Conservation (phyloP, 179 eudicot species). For the Heliamphora pulchella region DNA sequence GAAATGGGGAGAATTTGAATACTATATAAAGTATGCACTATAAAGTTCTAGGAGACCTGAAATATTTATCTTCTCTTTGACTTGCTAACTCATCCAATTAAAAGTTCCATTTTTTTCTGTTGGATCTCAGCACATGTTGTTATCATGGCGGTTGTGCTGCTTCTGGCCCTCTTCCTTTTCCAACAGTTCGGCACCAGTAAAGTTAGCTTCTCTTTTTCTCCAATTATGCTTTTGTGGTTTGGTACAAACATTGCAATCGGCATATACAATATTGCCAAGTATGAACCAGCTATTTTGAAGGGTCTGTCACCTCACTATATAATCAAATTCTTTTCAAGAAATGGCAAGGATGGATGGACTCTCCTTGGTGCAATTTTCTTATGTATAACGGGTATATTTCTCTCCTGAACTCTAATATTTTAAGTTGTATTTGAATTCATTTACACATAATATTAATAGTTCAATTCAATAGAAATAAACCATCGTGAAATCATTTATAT, state of each 20-base stretch:
- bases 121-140: slow-evolving; percentile 22
- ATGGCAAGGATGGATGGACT: slow-evolving; percentile 32
- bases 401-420: too few relatives aligned
- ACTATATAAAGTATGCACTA: too few relatives aligned
- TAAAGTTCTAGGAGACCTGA: too few relatives aligned
- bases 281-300: slow-evolving; percentile 32
- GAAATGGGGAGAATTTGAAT: too few relatives aligned
- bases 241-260: slow-evolving; percentile 32
- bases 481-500: too few relatives aligned
- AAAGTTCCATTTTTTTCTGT: too few relatives aligned
- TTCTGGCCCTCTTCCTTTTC: slow-evolving; percentile 24
- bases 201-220: slow-evolving; percentile 37
- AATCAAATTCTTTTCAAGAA: slow-evolving; percentile 27
- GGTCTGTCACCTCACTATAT: slow-evolving; percentile 37
- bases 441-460: too few relatives aligned
- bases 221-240: slow-evolving; percentile 38
- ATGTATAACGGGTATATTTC: slow-evolving; percentile 19
- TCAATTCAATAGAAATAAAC: too few relatives aligned
- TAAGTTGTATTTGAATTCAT: too few relatives aligned
- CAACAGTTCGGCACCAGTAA: slow-evolving; percentile 42
- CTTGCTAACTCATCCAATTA: too few relatives aligned
- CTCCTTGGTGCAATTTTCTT: slow-evolving; percentile 41
- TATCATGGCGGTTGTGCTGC: slow-evolving; percentile 18
- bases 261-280: slow-evolving; percentile 31
- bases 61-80: not conserved